phyloP scores from a whole-genome alignment of 2,329 filamentous ascomycete species.

The Epichloe coenophiala region DNA sequence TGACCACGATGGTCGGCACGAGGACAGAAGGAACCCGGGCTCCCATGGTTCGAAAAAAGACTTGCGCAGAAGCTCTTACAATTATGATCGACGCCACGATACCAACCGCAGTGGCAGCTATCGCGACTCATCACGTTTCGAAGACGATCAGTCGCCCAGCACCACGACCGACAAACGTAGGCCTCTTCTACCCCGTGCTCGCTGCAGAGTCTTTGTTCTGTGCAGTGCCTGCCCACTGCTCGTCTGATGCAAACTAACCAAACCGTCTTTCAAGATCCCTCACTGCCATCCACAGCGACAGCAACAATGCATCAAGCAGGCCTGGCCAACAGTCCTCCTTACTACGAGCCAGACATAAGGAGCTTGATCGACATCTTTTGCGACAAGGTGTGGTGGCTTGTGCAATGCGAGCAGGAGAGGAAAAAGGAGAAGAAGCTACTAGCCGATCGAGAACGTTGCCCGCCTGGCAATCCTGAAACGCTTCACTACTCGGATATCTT shows the following conservation, averaged over 20 bases:
- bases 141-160: not conserved
- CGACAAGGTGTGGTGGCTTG: conserved; percentile 11
- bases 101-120: not conserved
- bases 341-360: conserved; percentile 3
- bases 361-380: conserved; percentile 10
- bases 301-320: conserved; percentile 1
- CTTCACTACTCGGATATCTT: conserved; percentile 10
- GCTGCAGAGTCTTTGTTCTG: no score
- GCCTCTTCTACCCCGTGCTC: not conserved
- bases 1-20: not conserved
- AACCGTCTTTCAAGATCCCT: not conserved
- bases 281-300: not conserved
- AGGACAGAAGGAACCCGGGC: not conserved
- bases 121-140: not conserved
- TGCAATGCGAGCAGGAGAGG: conserved; percentile 8
- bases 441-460: conserved; percentile 8
- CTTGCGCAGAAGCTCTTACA: not conserved
- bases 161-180: not conserved
- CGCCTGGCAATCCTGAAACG: conserved; percentile 11
- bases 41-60: not conserved
- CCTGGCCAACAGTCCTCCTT: not conserved
- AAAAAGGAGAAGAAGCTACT: conserved; percentile 8
- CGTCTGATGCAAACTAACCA: not conserved
- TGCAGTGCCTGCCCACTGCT: no score
- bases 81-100: not conserved